A percentile compares a stretch with the other conserved stretches of the same genome.
phyloP scores from a whole-genome alignment of 352 stramenopile genomes.

The Achlya hypogyna region DNA sequence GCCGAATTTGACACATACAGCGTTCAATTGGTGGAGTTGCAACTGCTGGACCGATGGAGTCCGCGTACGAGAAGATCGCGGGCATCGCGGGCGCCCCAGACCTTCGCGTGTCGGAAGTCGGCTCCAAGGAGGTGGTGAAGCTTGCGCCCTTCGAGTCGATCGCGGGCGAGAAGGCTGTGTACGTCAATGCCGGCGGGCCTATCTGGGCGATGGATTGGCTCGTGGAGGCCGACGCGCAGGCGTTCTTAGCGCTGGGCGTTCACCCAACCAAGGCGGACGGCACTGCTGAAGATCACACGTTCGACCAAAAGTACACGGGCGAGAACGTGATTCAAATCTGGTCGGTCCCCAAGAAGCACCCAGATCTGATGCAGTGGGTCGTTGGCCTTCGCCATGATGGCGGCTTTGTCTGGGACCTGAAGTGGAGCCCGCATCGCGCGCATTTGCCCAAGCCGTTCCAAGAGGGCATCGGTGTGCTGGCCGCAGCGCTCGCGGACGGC shows the following conservation, averaged over 20 bases:
- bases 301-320: conserved; percentile 6
- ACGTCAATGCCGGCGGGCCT: conserved; percentile 6
- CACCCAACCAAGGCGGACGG: conserved; percentile 6
- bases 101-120: background rate
- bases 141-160: conserved; percentile 3
- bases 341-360: conserved; percentile 1
- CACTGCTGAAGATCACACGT: conserved; percentile 2
- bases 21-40: background rate
- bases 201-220: conserved; percentile 16
- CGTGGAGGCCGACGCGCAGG: background rate
- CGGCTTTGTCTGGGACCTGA: conserved; percentile 71
- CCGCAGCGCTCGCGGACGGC: conserved; percentile 65
- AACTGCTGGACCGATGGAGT: background rate
- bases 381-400: conserved; percentile 67
- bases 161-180: background rate
- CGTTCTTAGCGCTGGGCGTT: conserved; percentile 7
- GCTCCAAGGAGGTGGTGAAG: background rate
- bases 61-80: background rate
- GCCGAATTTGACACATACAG: background rate
- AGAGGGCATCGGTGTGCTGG: conserved; percentile 48
- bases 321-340: conserved; percentile 17
- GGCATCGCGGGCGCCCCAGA: background rate
- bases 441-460: conserved; percentile 5
- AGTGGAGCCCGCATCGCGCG: conserved; percentile 53
- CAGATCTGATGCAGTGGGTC: conserved; percentile 28